Base-by-base conservation (phyloP, 2,329 filamentous ascomycete genomes). In the Sporothrix mexicana region DNA sequence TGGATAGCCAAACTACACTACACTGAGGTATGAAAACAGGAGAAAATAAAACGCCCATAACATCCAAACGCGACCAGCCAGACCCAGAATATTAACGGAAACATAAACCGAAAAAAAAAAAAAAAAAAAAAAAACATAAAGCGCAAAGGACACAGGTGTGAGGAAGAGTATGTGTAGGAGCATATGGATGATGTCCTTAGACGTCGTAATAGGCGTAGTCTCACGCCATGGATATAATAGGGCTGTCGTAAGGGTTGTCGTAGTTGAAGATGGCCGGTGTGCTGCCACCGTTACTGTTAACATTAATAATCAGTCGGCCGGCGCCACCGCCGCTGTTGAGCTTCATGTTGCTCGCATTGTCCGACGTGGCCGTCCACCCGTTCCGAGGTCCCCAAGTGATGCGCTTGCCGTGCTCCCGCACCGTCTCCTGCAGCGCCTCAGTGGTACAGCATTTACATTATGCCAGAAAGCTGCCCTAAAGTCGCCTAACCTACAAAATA, bases 311-410 rank as follows among this genome's bases (percentile, higher is more conserved):
- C 10, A 69, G n/a, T 1, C 13, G 15, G 51, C 49, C n/a, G 4
- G 49, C 17, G 13, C 47, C 51, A 20, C 36, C 67, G 20, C 51
- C 53, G 41, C 51, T 57, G 7, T 23, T 47, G 20, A 30, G 20
- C 30, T 25, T 47, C 8, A n/a, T 53, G 43, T 70, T 70, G 53
- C 45, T 30, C 20, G 57, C 69, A 47, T 70, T 69, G 59, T 74
- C 73, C 8, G 61, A 71, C 12, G 57, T 43, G 2, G 67, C 72
- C 7, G 73, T 87, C 92, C 91, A 93, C 3, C 89, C 89, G 73
- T 90, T 84, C 77, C 90, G 85, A 0, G 89, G 87, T 0, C 92
- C 92, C 91, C 91, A 95, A 20, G 82, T 82, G n/a, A 94, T 84
- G 55, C 80, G 81, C 75, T 87, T 86, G 30, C 85, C 81, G 20